Evolutionary conservation across 805 yeast genomes (phyloP).

Genomic region (Henningerozyma blattae): DNA sequence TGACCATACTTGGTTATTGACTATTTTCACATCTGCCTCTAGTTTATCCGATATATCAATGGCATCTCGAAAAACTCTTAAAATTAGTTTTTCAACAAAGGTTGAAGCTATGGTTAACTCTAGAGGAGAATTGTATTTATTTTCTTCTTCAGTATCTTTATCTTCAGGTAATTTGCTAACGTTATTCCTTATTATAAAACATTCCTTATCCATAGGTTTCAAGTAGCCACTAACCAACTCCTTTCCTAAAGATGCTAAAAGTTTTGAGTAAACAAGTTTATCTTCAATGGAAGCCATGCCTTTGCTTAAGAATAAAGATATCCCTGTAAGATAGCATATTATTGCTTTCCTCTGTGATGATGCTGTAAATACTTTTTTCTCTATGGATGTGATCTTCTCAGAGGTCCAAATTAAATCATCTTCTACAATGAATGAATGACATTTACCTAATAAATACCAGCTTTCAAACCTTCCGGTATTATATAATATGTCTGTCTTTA

Average conservation of each 20-base stretch:
- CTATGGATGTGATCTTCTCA: conserved; percentile 57
- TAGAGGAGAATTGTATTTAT: background rate
- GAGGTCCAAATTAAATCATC: conserved; percentile 91
- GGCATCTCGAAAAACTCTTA: background rate
- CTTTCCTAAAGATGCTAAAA: conserved; percentile 13
- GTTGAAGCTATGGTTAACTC: background rate
- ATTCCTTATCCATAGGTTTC: conserved; percentile 53
- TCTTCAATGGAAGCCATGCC: conserved; percentile 7
- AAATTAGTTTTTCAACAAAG: background rate
- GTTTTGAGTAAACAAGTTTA: conserved; percentile 6
- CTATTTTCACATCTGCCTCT: conserved; percentile 1
- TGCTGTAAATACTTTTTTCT: conserved; percentile 50
- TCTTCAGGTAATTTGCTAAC: background rate
- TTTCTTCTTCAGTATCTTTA: background rate
- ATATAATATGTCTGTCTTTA: conserved; percentile 55
- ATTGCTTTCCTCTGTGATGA: conserved; percentile 56
- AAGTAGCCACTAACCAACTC: conserved; percentile 38
- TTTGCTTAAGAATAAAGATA: conserved; percentile 4
- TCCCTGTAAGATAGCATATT: conserved; percentile 63
- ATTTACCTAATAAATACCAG: conserved; percentile 77
- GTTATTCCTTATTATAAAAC: conserved; percentile 25
- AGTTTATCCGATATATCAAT: conserved; percentile 6
- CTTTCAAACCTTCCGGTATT: conserved; percentile 64
- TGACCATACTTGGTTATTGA: conserved; percentile 40
- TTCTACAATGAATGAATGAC: conserved; percentile 67